A percentile compares a stretch with the other conserved stretches of the same genome.
These are phyloP conservation scores for Pseudogymnoascus verrucosus DNA, from an alignment of 2,329 filamentous ascomycete species.

Conservation along the genomic window DNA sequence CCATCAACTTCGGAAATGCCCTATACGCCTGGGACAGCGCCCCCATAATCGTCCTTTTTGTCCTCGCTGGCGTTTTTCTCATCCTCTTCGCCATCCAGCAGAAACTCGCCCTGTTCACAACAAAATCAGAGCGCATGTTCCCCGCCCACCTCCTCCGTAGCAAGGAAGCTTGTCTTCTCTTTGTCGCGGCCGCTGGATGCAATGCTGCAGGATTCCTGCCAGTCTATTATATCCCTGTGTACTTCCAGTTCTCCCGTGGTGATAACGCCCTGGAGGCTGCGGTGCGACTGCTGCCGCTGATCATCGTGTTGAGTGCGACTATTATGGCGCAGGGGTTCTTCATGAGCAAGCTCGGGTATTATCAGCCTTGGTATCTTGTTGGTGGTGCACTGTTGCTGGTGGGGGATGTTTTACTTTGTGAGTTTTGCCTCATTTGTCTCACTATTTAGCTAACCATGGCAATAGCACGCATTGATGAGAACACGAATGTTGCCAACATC, in stretches of 20 bases:
- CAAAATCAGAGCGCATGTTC: constrained; percentile 14
- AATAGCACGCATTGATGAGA: constrained; percentile 28
- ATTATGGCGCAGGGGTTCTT: constrained; percentile 31
- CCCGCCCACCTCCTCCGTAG: constrained; percentile 18
- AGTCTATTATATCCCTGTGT: constrained; percentile 39
- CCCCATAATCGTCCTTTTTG: constrained; percentile 24
- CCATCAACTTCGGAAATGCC: constrained; percentile 23
- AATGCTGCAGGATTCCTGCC: constrained; percentile 39
- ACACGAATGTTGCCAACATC: constrained; percentile 21
- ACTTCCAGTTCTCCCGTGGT: constrained; percentile 41
- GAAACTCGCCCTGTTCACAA: constrained; percentile 20
- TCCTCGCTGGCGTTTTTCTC: constrained; percentile 34
- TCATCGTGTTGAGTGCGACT: constrained; percentile 30
- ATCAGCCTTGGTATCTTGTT: constrained; percentile 34
- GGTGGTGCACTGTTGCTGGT: constrained; percentile 29
- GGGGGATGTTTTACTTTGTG: constrained; percentile 31
- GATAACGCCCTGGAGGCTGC: constrained; percentile 37
- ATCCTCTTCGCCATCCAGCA: constrained; percentile 13
- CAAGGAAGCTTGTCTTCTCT: constrained; percentile 18
- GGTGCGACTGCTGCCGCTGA: constrained; percentile 34
- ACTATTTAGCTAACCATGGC: background rate
- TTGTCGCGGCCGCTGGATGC: constrained; percentile 37
- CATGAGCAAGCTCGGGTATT: constrained; percentile 31
- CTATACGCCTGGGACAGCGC: constrained; percentile 19
- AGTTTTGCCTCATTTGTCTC: constrained; percentile 9